Evolutionary conservation across 2,329 filamentous ascomycete genomes (phyloP).

Genomic region (Venturiaceae sp.): DNA sequence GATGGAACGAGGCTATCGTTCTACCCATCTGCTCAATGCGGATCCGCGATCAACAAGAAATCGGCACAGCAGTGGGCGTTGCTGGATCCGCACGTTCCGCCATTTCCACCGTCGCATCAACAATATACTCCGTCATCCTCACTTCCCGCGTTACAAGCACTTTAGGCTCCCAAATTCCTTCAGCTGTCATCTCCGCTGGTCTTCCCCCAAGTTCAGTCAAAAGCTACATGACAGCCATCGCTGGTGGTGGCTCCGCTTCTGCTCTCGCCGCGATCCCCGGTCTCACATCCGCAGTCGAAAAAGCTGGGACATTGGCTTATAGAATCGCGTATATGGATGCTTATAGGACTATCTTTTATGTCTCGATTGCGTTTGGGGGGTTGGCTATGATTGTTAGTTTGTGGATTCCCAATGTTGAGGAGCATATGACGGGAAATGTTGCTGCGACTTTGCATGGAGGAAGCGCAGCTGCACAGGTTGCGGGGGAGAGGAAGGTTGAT

Average conservation of each 20-base stretch:
- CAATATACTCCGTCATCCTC: slow-evolving; percentile 28
- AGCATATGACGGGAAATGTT: background rate
- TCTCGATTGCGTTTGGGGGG: slow-evolving; percentile 27
- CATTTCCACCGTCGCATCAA: slow-evolving; percentile 29
- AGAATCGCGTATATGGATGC: slow-evolving; percentile 28
- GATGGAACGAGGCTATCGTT: slow-evolving; percentile 19
- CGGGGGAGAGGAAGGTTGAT: background rate
- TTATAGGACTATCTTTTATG: slow-evolving; percentile 31
- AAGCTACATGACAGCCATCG: slow-evolving; percentile 24
- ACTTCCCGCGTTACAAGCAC: slow-evolving; percentile 25
- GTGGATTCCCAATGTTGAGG: background rate
- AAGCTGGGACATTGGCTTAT: slow-evolving; percentile 21
- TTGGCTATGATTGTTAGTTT: slow-evolving; percentile 22
- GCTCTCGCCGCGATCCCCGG: slow-evolving; percentile 20
- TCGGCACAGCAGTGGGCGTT: slow-evolving; percentile 30
- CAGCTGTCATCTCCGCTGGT: slow-evolving; percentile 25
- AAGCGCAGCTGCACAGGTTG: background rate
- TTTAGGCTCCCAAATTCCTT: slow-evolving; percentile 23
- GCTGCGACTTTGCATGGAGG: background rate
- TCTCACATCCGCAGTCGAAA: slow-evolving; percentile 21
- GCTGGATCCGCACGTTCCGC: slow-evolving; percentile 31
- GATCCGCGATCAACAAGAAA: slow-evolving; percentile 25
- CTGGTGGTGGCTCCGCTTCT: slow-evolving; percentile 15
- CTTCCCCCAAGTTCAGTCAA: slow-evolving; percentile 24
- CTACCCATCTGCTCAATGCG: slow-evolving; percentile 24